phyloP scores from a whole-genome alignment of 495 filamentous ascomycete species.

The Massariosphaeria phaeospora region DNA sequence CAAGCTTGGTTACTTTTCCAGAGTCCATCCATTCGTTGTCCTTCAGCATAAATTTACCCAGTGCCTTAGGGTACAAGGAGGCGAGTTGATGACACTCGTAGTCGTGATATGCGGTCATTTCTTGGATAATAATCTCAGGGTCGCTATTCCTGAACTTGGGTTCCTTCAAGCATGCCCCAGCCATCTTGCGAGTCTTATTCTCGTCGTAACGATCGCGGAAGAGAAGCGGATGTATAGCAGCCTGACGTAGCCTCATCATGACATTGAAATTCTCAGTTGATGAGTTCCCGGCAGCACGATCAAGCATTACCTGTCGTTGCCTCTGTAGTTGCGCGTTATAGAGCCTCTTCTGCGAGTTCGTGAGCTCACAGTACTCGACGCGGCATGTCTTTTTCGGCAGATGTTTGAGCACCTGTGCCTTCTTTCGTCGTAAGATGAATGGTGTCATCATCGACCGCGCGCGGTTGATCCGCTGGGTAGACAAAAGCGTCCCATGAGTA shows the following conservation, averaged over 20 bases:
- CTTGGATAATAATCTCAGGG: constrained; percentile 61
- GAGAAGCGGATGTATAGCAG: constrained; percentile 86
- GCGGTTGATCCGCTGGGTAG: constrained; percentile 74
- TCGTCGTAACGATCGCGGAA: constrained; percentile 77
- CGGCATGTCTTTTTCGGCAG: constrained; percentile 74
- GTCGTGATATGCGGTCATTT: constrained; percentile 70
- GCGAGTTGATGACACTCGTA: constrained; percentile 81
- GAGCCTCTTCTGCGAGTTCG: constrained; percentile 59
- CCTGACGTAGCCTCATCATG: constrained; percentile 86
- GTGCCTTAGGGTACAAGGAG: constrained; percentile 51
- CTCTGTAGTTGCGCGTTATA: constrained; percentile 60
- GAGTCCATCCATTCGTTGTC: constrained; percentile 82
- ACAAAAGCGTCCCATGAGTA: constrained; percentile 65
- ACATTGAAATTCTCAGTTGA: constrained; percentile 60
- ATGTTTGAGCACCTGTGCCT: constrained; percentile 86
- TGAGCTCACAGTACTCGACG: constrained; percentile 76
- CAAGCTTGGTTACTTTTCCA: constrained; percentile 79
- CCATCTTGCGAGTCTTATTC: constrained; percentile 67
- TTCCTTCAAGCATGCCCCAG: constrained; percentile 65
- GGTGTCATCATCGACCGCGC: constrained; percentile 91
- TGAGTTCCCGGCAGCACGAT: constrained; percentile 54
- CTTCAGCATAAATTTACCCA: constrained; percentile 65
- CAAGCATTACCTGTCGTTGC: constrained; percentile 52
- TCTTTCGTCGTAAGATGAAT: constrained; percentile 88
- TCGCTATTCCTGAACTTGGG: constrained; percentile 55